These are phyloP conservation scores for Galerina sulciceps DNA, from an alignment of 768 basidiomycete genomes.

Conservation along the genomic window DNA sequence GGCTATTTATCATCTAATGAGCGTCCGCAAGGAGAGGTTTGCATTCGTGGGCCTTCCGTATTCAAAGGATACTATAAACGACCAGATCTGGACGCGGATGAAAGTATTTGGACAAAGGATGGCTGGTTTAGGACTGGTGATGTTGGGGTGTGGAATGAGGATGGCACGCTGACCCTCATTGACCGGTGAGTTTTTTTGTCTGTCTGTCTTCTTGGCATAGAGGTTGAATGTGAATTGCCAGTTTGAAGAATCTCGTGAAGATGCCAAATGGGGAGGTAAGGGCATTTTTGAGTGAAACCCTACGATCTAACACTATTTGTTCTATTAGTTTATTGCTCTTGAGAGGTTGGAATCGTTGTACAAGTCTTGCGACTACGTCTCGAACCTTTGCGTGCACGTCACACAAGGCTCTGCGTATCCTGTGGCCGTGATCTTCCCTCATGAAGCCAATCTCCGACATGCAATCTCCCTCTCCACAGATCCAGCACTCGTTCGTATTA, in stretches of 20 bases:
- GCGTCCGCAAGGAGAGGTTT: slow-evolving; percentile 83
- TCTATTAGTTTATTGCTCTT: slow-evolving; percentile 79
- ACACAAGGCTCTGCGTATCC: slow-evolving; percentile 77
- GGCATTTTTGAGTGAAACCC: neutral
- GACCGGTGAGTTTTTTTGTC: slow-evolving; percentile 54
- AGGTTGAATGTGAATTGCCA: neutral
- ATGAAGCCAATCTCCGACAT: slow-evolving; percentile 74
- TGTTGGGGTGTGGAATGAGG: slow-evolving; percentile 86
- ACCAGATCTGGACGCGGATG: slow-evolving; percentile 79
- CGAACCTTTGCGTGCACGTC: slow-evolving; percentile 85
- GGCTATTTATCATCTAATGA: slow-evolving; percentile 72
- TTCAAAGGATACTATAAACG: slow-evolving; percentile 88
- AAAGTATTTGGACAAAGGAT: slow-evolving; percentile 75
- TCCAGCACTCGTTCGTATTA: slow-evolving; percentile 13
- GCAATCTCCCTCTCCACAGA: slow-evolving; percentile 33
- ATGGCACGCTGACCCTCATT: slow-evolving; percentile 84
- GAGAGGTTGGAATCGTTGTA: slow-evolving; percentile 88
- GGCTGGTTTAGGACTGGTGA: slow-evolving; percentile 93
- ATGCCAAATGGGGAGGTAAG: slow-evolving; percentile 74
- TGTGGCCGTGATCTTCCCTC: slow-evolving; percentile 81
- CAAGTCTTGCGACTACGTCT: slow-evolving; percentile 79
- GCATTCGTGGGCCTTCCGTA: slow-evolving; percentile 79
- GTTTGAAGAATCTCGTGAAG: slow-evolving; percentile 87
- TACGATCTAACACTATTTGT: slow-evolving; percentile 3
- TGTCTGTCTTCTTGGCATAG: neutral